Evolutionary conservation across 2,329 filamentous ascomycete genomes (phyloP).

Genomic region (Botryotinia globosa): DNA sequence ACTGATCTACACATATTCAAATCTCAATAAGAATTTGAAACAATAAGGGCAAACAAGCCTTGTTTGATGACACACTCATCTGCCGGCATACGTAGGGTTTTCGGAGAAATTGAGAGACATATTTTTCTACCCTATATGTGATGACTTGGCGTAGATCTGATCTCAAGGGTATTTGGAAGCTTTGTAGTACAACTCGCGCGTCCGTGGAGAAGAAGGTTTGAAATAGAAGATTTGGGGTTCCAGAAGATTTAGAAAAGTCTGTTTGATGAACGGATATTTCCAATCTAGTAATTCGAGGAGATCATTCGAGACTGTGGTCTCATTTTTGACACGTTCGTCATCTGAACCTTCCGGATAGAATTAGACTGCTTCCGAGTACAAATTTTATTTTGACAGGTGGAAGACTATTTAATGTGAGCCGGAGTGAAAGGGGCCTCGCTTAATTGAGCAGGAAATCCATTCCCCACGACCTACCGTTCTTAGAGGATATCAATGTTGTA

Average conservation of each 20-base stretch:
- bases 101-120: background rate
- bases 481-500: background rate
- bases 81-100: background rate
- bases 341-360: background rate
- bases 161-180: background rate
- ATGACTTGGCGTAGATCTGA: background rate
- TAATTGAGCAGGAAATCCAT: background rate
- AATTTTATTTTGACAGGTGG: background rate
- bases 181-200: background rate
- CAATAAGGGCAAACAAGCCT: slow-evolving; percentile 1
- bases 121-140: background rate
- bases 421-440: slow-evolving; percentile 14
- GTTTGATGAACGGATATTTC: background rate
- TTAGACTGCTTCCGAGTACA: background rate
- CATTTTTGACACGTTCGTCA: background rate
- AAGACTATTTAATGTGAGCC: background rate
- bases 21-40: background rate
- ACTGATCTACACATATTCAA: background rate
- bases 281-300: background rate
- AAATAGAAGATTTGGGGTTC: background rate
- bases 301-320: background rate
- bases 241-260: background rate
- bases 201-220: background rate
- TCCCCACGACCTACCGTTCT: background rate
- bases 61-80: background rate